Base-by-base conservation (phyloP, 192 early-diverging fungal species). In the Coemansia sp. region DNA sequence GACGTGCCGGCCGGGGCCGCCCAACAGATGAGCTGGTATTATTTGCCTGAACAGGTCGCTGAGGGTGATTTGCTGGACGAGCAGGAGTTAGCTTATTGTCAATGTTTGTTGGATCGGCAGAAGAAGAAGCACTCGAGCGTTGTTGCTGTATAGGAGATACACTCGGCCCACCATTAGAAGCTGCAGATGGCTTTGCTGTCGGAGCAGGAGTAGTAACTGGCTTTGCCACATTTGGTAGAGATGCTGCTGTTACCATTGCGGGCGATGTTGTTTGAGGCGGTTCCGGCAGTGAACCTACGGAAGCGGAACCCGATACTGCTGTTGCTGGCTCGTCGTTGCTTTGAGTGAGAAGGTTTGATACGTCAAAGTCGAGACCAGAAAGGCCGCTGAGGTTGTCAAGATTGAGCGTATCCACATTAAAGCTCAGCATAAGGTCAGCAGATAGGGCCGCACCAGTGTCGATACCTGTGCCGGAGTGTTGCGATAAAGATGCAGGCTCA, bases 321-420 rank as follows among this genome's bases (percentile, higher is more conserved):
- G 21, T 59, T n/a, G 60, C 26, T 9, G 64, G 39, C 15, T 10
- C 39, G 12, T 26, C 39, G 20, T 18, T 20, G 34, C 38, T 30
- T 12, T 51, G 52, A 56, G 65, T 77, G 9, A 77, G 60, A 20
- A 83, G 66, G 34, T 65, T 74, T 6, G 80, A 58, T 58, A 83
- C 53, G 58, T 83, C 80, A 62, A 83, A 83, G 39, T 76, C 72
- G 6, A 78, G 59, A 6, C 76, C 70, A 24, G 56, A 61, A 26
- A 81, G 62, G 12, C 68, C 68, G 18, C 58, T 20, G 6, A 83
- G 51, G 24, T 62, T 70, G 14, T 69, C 75, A 1, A 83, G 60
- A 60, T 83, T 83, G 18, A 83, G 71, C 39, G 68, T 60, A 34
- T 83, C 75, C 30, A 83, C 71, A 45, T 74, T 83, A 35, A 83